These are phyloP conservation scores for Cyphellophora attinorum DNA, from an alignment of 2,329 filamentous ascomycete species.

Conservation along the genomic window DNA sequence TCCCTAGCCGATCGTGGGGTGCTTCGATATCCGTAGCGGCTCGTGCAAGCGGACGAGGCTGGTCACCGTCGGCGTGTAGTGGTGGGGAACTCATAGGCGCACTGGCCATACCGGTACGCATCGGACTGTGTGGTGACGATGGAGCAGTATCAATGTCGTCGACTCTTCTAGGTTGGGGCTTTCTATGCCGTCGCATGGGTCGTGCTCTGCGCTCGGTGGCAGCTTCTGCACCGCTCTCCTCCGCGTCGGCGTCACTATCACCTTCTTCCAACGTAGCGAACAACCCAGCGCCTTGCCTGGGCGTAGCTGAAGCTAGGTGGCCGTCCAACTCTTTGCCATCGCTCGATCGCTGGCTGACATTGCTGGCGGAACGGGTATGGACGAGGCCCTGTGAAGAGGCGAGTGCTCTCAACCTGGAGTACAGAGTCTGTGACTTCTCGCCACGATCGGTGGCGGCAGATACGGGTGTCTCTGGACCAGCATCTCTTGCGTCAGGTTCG, in stretches of 20 bases:
- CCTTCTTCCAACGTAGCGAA: slow-evolving; percentile 44
- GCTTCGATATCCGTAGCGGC: slow-evolving; percentile 53
- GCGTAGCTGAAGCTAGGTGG: slow-evolving; percentile 34
- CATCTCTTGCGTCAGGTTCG: slow-evolving; percentile 37
- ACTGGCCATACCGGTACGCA: slow-evolving; percentile 19
- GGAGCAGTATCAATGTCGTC: slow-evolving; percentile 55
- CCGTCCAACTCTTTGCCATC: slow-evolving; percentile 29
- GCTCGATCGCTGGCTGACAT: slow-evolving; percentile 20
- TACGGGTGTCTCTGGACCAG: slow-evolving; percentile 49
- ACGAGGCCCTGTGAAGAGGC: slow-evolving; percentile 45
- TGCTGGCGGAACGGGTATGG: slow-evolving; percentile 41
- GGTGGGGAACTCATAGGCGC: slow-evolving; percentile 38
- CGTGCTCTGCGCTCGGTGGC: slow-evolving; percentile 33
- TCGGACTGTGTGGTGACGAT: slow-evolving; percentile 49
- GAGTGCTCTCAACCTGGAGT: slow-evolving; percentile 69
- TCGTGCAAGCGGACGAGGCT: slow-evolving; percentile 45
- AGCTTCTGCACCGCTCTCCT: slow-evolving; percentile 78
- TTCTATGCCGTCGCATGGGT: slow-evolving; percentile 55
- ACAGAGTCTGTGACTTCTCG: slow-evolving; percentile 58
- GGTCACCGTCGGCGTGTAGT: slow-evolving; percentile 35
- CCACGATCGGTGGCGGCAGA: slow-evolving; percentile 43
- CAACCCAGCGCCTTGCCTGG: slow-evolving; percentile 37
- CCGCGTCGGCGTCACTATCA: slow-evolving; percentile 64
- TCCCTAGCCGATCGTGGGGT: slow-evolving; percentile 49
- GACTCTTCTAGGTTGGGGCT: slow-evolving; percentile 50